Conservation (phyloP, 2,329 filamentous ascomycete genomes). For the Pyrenochaeta sp. region DNA sequence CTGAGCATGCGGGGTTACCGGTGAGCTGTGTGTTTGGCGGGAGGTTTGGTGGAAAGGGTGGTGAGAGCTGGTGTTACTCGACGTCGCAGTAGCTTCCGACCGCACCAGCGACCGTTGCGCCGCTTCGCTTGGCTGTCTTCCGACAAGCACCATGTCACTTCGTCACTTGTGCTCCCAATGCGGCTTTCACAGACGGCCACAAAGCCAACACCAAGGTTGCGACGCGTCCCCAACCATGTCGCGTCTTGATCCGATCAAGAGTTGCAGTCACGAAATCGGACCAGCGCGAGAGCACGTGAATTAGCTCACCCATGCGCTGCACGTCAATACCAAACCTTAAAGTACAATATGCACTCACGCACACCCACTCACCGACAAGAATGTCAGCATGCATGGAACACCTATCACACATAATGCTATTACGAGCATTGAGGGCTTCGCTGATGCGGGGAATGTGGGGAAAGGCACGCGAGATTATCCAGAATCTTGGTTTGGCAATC, state of each 20-base stretch:
- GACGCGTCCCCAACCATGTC: neutral
- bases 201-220: neutral
- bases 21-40: neutral
- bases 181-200: neutral
- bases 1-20: constrained; percentile 22
- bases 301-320: constrained; percentile 1
- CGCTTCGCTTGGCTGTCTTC: neutral
- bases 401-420: constrained; percentile 10
- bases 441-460: constrained; percentile 21
- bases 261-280: neutral
- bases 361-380: neutral
- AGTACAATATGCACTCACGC: neutral
- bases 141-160: neutral
- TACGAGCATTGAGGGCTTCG: constrained; percentile 1
- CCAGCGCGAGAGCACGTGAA: constrained; percentile 15
- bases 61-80: constrained; percentile 3
- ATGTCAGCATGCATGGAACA: constrained; percentile 6
- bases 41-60: neutral
- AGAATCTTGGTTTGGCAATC: neutral
- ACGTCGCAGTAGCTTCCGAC: constrained; percentile 1
- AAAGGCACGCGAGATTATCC: constrained; percentile 6
- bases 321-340: neutral
- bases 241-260: neutral
- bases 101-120: constrained; percentile 8
- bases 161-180: neutral